Evolutionary conservation across 768 basidiomycete genomes (phyloP), one percentile per base, ranked within the genome.

Genomic region (Coprinopsis marcescibilis): DNA sequence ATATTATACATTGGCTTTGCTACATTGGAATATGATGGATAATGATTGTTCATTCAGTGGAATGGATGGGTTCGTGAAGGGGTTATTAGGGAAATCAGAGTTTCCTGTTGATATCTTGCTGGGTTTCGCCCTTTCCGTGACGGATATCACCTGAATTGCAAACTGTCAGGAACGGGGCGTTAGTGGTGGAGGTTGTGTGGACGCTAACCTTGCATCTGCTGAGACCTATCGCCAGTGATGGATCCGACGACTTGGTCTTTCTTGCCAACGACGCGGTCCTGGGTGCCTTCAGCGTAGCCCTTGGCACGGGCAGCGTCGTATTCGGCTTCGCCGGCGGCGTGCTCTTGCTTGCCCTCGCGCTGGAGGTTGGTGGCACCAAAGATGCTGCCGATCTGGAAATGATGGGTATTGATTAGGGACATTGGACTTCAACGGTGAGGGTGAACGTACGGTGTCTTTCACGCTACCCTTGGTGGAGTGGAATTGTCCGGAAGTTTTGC

Each of bases 61-160:
- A n/a, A n/a, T n/a, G n/a, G n/a, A n/a, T n/a, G n/a, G n/a, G n/a
- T n/a, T n/a, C n/a, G n/a, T n/a, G n/a, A n/a, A n/a, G n/a, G n/a
- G n/a, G n/a, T n/a, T n/a, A n/a, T n/a, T n/a, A n/a, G n/a, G n/a
- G n/a, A n/a, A 8, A 48, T 46, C 24, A 43, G 13, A 49, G 3
- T 14, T 38, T 46, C 23, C 43, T 43, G 26, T 54, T 54, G 11
- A 46, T 7, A 20, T 54, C 53, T 36, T 54, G 53, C 40, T 54
- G 50, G 29, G 46, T 27, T 6, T 68, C 51, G 2, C 80, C 81
- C 52, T 80, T 78, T 39, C 79, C 75, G 0, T 74, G 69, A 43
- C 63, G 70, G 10, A 63, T 47, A 43, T 81, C 79, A 2, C 81
- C 81, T 81, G 32, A 3, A 44, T 20, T 21, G 20, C 39, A 29